Base-by-base conservation (phyloP, 176 grass and related monocot species). In the Poa pratensis region DNA sequence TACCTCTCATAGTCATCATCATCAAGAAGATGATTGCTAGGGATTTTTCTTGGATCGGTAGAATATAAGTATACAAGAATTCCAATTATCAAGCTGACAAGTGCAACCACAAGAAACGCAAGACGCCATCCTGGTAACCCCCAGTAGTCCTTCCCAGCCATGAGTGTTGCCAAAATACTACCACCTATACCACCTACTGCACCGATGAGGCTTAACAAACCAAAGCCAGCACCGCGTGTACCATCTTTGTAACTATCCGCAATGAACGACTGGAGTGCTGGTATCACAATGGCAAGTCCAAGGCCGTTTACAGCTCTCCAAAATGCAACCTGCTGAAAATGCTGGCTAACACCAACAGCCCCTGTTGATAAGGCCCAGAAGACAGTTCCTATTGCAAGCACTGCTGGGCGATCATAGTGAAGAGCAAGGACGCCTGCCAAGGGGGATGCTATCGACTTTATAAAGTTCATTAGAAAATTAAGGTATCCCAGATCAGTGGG, bases 221-320 rank as follows among this genome's bases (percentile, higher is more conserved):
- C 95, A 57, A 98, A 98, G 30, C 95, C 92, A 1, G 89, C 91
- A 34, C 95, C 95, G 5, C 93, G 90, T 45, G 87, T 84, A 30
- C 92, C 91, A 57, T 94, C 95, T 75, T 73, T 91, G 68, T 98
- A 98, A 80, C 95, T 97, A 82, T 97, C 95, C 42, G 95, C 95
- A 49, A 97, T 93, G 83, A 97, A 97, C 0, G 95, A 97, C 79
- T 97, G 95, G 24, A 97, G 90, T 13, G 92, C 90, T 0, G 95
- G 95, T 84, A 97, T 95, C 68, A 97, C 95, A 82, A 97, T 97
- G 60, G 95, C 95, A 52, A 97, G 91, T 22, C 95, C 95, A 82
- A 97, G 88, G 51, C 95, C 95, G 42, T 95, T 97, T 78, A 93
- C 80, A 60, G 92, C 88, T 90, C 95, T 88, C 95, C 95, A 97